Base-by-base conservation (phyloP, 2,329 filamentous ascomycete genomes). In the Cordyceps cateniannulata region DNA sequence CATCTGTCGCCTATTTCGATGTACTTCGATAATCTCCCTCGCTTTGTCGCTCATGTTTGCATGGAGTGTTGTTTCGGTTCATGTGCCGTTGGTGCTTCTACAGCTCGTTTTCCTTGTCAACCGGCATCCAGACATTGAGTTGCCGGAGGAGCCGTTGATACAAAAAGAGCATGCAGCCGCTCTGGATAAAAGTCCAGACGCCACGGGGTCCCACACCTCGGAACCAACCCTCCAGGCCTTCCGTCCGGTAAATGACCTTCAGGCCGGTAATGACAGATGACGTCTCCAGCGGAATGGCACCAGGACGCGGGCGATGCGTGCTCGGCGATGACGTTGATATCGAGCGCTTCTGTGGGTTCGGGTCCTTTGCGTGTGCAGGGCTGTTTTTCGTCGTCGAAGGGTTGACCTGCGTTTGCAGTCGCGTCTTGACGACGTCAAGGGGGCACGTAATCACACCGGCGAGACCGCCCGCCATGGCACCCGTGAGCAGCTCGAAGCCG, bases 141-240 rank as follows among this genome's bases (percentile, higher is more conserved):
- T 87, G 85, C 69, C 89, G 87, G 70, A 98, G 76, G 60, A 98
- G 79, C 63, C 87, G 89, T 77, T 98, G 93, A 74, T 98, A 98
- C 72, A 97, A 79, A 67, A 98, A 93, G 71, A 98, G 80, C 93
- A 98, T 98, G 66, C 91, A 96, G 47, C 93, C 90, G 70, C 90
- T 96, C 78, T 99, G 95, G 62, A 98, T 91, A 69, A 93, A 96
- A 24, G 95, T 99, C 95, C 95, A 99, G 16, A 98, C 91, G 61
- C 88, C 88, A 59, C 95, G 85, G 1, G 95, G 95, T 0, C 93
- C 93, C 1, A 99, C 93, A 27, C 95, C 95, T 62, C 95, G 85
- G 75, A 99, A 99, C 87, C 91, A 96, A 1, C 95, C 96, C 2
- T 83, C 84, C 18, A 98, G 67, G 1, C 95, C 95, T 75, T 99